Percentiles rank a stretch among this genome's conserved stretches.
Evolutionary conservation across 352 stramenopile species (phyloP).

Genomic region (Plasmopara halstedii): DNA sequence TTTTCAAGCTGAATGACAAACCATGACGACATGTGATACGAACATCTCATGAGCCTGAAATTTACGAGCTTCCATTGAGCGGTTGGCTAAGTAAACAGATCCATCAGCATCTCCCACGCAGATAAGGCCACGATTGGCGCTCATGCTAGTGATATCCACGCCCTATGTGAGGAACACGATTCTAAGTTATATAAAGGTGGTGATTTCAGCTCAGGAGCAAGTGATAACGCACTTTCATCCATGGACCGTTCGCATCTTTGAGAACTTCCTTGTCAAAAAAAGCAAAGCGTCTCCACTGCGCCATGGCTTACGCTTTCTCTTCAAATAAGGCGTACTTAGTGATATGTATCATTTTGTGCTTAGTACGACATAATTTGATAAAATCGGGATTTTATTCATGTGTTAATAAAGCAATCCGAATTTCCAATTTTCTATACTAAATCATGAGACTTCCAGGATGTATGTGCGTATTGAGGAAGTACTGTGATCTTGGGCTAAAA

Average conservation of each 20-base stretch:
- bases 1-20: constrained; percentile 16
- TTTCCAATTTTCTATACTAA: too few species aligned
- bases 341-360: too few species aligned
- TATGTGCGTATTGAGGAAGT: too few species aligned
- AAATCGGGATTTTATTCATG: too few species aligned
- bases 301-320: too few species aligned
- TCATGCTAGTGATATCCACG: constrained; percentile 83
- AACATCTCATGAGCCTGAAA: constrained; percentile 84
- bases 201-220: neutral
- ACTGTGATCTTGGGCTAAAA: too few species aligned
- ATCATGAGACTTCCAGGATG: too few species aligned
- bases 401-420: too few species aligned
- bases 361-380: too few species aligned
- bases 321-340: too few species aligned
- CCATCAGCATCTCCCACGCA: constrained; percentile 77
- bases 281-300: constrained; percentile 83
- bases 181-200: constrained; percentile 5
- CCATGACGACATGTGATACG: constrained; percentile 85
- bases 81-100: constrained; percentile 79
- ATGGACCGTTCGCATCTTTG: constrained; percentile 71
- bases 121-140: constrained; percentile 79
- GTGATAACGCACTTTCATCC: constrained; percentile 64
- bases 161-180: constrained; percentile 27
- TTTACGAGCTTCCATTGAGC: constrained; percentile 70
- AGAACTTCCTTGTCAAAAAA: constrained; percentile 88